A percentile compares a stretch with the other conserved stretches of the same genome.
These are phyloP conservation scores for Phylloporus sp. DNA, from an alignment of 768 basidiomycete genomes.

Conservation along the genomic window DNA sequence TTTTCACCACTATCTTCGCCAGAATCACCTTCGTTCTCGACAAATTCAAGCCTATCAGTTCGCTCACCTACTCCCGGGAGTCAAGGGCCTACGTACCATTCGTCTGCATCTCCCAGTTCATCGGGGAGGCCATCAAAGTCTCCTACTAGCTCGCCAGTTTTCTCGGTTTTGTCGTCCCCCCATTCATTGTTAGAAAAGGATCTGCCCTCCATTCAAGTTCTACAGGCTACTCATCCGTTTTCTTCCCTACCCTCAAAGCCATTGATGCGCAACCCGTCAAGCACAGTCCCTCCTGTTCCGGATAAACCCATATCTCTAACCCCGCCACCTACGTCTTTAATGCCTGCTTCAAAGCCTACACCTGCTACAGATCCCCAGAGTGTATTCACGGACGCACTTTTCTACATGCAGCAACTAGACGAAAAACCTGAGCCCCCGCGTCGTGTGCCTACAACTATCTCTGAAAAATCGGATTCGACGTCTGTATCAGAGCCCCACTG, in stretches of 20 bases:
- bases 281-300: constrained; percentile 27
- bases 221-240: constrained; percentile 19
- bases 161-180: constrained; percentile 36
- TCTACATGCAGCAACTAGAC: constrained; percentile 63
- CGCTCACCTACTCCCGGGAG: constrained; percentile 14
- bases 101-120: constrained; percentile 14
- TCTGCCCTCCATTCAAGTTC: constrained; percentile 30
- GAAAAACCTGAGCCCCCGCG: constrained; percentile 28
- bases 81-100: constrained; percentile 13
- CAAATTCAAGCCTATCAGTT: constrained; percentile 25
- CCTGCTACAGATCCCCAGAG: constrained; percentile 29
- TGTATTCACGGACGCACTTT: constrained; percentile 56
- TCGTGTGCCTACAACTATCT: constrained; percentile 45
- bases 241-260: constrained; percentile 10
- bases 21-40: constrained; percentile 31
- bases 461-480: constrained; percentile 38
- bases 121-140: constrained; percentile 19
- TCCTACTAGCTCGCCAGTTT: constrained; percentile 22
- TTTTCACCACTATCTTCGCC: constrained; percentile 30
- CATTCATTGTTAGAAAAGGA: constrained; percentile 32
- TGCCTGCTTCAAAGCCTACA: constrained; percentile 27
- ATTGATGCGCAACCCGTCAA: constrained; percentile 11
- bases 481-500: constrained; percentile 30
- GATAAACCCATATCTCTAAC: constrained; percentile 18
- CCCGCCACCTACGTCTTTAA: constrained; percentile 18